Evolutionary conservation across 108 stramenopile species (phyloP).

Genomic region (Skeletonema tropicum): DNA sequence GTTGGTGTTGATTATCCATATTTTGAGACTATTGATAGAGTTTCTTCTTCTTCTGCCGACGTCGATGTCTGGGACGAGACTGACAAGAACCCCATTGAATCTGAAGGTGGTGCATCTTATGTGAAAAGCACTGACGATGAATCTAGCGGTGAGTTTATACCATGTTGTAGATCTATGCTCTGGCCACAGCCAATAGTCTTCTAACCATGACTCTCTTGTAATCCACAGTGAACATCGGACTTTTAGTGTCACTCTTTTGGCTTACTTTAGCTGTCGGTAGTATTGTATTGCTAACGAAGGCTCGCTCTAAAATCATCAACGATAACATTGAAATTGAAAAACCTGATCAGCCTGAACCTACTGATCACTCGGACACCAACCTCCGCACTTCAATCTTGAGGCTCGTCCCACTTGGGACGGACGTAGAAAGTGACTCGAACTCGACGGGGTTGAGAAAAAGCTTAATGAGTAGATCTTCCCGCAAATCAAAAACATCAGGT

Average conservation of each 20-base stretch:
- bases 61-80: not conserved
- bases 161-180: not conserved
- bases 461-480: not conserved
- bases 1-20: slow-evolving; percentile 1
- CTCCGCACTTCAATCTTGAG: not conserved
- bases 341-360: not conserved
- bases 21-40: not conserved
- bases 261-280: not conserved
- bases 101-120: not conserved
- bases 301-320: not conserved
- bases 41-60: not conserved
- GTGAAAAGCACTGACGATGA: not conserved
- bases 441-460: not conserved
- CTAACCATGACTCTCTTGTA: not conserved
- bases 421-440: not conserved
- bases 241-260: not conserved
- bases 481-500: not conserved
- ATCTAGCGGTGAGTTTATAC: not conserved
- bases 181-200: not conserved
- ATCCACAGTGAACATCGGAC: not conserved
- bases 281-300: not conserved
- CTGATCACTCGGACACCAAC: not conserved
- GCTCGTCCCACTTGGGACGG: not conserved
- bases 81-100: not conserved
- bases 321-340: not conserved